Base-by-base conservation (phyloP, 2,329 filamentous ascomycete genomes). In the Aaosphaeria pasadenensis region DNA sequence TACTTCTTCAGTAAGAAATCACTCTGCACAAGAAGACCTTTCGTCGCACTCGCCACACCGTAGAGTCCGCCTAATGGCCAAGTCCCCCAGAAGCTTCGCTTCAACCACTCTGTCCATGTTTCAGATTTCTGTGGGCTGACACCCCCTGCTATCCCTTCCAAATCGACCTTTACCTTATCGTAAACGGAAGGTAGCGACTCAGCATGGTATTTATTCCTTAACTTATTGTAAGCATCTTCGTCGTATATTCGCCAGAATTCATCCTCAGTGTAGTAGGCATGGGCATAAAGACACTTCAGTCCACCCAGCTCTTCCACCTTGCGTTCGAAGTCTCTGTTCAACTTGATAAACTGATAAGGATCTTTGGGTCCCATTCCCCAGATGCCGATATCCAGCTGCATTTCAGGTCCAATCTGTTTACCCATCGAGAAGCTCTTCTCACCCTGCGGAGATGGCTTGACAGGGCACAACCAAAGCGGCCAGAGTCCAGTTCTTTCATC, bases 231-330 rank as follows among this genome's bases (percentile, higher is more conserved):
- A 78, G 77, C 81, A 17, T 61, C 59, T 36, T 72, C 67, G 43
- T 79, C 74, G 63, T 87, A 87, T 46, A 83, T 74, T 31, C 70
- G 59, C 84, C 84, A 87, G 64, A 88, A 89, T 60, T 86, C 81
- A 0, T 76, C 71, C 62, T 86, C 79, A 30, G 79, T 77, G 67
- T 92, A 92, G 73, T 89, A 94, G 0, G 88, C 87, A 64, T 91
- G 87, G 5, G 89, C 88, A 69, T 94, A 94, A 13, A 92, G 75
- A 85, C 88, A 92, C 74, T 92, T 94, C 74, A 86, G 82, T 6
- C 89, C 89, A 41, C 84, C 83, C 1, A 92, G 77, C 56, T 82
- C 77, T 46, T 75, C 73, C 1, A 91, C 79, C 62, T 86, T 85
- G 28, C 74, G 71, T 72, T 92, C 89, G 30, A 94, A 76, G 41